Base-by-base conservation (phyloP, 129 eudicot genomes). In the Pittosporum tobira region DNA sequence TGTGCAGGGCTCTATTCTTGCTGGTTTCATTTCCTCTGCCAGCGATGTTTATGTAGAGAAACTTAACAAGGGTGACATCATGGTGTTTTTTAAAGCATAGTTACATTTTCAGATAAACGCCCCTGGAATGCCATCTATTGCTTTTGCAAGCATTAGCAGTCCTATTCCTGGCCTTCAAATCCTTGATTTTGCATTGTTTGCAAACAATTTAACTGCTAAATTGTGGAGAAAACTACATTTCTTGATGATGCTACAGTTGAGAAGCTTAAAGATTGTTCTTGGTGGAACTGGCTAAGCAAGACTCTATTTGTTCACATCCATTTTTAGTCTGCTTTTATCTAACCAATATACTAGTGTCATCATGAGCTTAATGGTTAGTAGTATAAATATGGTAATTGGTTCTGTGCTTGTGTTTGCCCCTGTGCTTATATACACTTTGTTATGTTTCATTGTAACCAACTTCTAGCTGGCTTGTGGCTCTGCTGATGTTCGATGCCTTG, bases 31-130 rank as follows among this genome's bases (percentile, higher is more conserved):
- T 48, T 75, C 79, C 2, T 80, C 89, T 2, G 84, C 69, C 23
- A 88, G 84, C 24, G 1, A 30, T 0, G 84, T 81, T n/a, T 88
- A 88, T 48, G 34, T 72, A 5, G 75, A 78, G 71, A 77, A 59
- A 1, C 69, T 88, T 5, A 18, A 65, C 4, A 80, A 72, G 58
- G 94, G 88, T 43, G 96, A 87, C 43, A 37, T 77, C 0, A 83
- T 87, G 93, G 70, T 83, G 15, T 83, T 74, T 69, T 94, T 94
- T 0, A 83, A 88, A 65, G 88, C 85, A 16, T 44, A 83, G 69
- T 63, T 83, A 69, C 96, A 88, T 75, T 83, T 77, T 29, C 94
- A 87, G 48, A 65, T 83, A 4, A 87, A 83, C 19, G 81, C 76
- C 0, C 86, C 80, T 2, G 82, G 82, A 5, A 58, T 51, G 9